A percentile compares a stretch with the other conserved stretches of the same genome.
These are phyloP conservation scores for Pseudocercospora ulei DNA, from an alignment of 2,329 filamentous ascomycete genomes.

Conservation along the genomic window DNA sequence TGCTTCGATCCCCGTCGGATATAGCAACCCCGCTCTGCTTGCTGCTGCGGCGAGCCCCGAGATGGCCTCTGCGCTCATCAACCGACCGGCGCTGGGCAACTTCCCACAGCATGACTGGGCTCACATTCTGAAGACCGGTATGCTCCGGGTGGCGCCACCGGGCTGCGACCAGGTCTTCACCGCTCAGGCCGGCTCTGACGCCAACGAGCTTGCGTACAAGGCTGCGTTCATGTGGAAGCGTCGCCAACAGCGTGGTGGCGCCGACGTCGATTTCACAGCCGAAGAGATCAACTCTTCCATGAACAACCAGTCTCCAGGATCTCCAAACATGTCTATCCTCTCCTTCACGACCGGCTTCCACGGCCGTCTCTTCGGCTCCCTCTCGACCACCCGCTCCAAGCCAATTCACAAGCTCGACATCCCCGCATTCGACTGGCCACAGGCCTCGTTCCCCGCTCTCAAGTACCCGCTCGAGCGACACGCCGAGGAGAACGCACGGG, in stretches of 20 bases:
- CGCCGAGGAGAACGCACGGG: slow-evolving; percentile 66
- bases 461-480: slow-evolving; percentile 81
- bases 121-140: slow-evolving; percentile 64
- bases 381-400: slow-evolving; percentile 86
- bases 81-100: slow-evolving; percentile 80
- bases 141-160: slow-evolving; percentile 72
- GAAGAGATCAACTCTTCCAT: slow-evolving; percentile 67
- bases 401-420: slow-evolving; percentile 92
- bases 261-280: slow-evolving; percentile 65
- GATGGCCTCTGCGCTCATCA: slow-evolving; percentile 73
- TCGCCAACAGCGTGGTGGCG: slow-evolving; percentile 68
- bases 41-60: slow-evolving; percentile 62
- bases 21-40: slow-evolving; percentile 73
- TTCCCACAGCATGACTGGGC: slow-evolving; percentile 83
- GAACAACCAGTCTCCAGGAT: slow-evolving; percentile 70
- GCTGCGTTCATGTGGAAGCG: slow-evolving; percentile 89
- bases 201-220: slow-evolving; percentile 92
- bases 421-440: slow-evolving; percentile 89
- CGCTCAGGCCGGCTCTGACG: slow-evolving; percentile 77
- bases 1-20: slow-evolving; percentile 81
- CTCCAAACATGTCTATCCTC: slow-evolving; percentile 71
- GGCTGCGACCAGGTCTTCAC: slow-evolving; percentile 85
- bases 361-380: slow-evolving; percentile 75
- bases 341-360: slow-evolving; percentile 86
- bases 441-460: slow-evolving; percentile 72